Conservation (phyloP, 148 eudicot genomes). For the Simmondsia chinensis region DNA sequence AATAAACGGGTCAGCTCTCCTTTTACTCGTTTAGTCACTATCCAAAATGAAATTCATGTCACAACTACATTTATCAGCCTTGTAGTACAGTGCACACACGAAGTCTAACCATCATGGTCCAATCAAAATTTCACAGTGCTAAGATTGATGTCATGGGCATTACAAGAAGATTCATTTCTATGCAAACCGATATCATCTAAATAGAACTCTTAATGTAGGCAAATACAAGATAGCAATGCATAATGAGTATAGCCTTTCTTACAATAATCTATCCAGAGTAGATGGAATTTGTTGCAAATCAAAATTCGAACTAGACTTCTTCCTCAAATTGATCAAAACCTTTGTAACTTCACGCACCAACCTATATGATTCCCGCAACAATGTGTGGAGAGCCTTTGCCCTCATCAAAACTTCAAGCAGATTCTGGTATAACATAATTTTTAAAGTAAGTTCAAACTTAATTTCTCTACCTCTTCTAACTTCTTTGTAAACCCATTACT, state of each 20-base stretch:
- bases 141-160: constrained; percentile 8
- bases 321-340: constrained; percentile 73
- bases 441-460: constrained; percentile 32
- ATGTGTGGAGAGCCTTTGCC: constrained; percentile 52
- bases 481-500: constrained; percentile 35
- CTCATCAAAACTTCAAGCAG: constrained; percentile 44
- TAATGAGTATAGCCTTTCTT: constrained; percentile 62
- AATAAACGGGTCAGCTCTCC: no score
- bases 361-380: constrained; percentile 48
- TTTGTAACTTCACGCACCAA: constrained; percentile 51
- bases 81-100: no score
- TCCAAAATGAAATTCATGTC: no score
- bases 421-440: constrained; percentile 15
- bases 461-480: constrained; percentile 28
- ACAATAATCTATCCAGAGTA: constrained; percentile 41
- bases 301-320: constrained; percentile 75
- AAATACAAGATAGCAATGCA: constrained; percentile 73
- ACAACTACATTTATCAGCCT: no score
- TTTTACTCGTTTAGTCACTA: no score
- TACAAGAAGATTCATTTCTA: constrained; percentile 14
- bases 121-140: constrained; percentile 17
- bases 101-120: no score
- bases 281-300: constrained; percentile 61
- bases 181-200: constrained; percentile 38
- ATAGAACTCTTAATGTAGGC: constrained; percentile 61